phyloP scores from a whole-genome alignment of 1,139 yeast genomes.

The Candida sanyaensis region DNA sequence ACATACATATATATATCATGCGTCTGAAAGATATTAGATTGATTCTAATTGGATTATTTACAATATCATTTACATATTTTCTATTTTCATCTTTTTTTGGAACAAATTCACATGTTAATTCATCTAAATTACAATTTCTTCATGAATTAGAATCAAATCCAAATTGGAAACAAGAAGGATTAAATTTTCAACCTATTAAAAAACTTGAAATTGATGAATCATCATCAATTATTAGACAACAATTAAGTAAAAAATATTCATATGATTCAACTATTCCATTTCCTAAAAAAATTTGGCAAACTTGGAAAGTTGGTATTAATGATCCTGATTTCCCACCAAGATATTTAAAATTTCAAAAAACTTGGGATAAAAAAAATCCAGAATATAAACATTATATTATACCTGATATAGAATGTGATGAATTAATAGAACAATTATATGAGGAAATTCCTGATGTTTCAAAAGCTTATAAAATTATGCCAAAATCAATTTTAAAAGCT shows the following conservation, averaged over 20 bases:
- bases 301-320: conserved; percentile 77
- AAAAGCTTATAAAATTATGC: conserved; percentile 75
- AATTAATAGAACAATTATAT: conserved; percentile 63
- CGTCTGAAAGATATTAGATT: conserved; percentile 1
- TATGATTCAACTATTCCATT: conserved; percentile 60
- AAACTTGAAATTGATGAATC: conserved; percentile 29
- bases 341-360: conserved; percentile 40
- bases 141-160: conserved; percentile 31
- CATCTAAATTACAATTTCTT: conserved; percentile 26
- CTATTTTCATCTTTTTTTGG: background rate
- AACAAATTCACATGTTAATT: conserved; percentile 16
- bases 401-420: conserved; percentile 69
- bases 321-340: conserved; percentile 54
- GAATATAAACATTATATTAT: conserved; percentile 72
- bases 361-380: conserved; percentile 66
- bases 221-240: conserved; percentile 51
- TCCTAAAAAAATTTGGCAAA: conserved; percentile 89
- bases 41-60: background rate
- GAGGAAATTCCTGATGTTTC: conserved; percentile 74
- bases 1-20: background rate
- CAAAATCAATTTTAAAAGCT: conserved; percentile 78
- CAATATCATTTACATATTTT: conserved; percentile 1
- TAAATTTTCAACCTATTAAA: conserved; percentile 36
- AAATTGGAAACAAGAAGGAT: conserved; percentile 41
- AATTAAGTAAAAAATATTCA: conserved; percentile 68